Evolutionary conservation across 2,329 filamentous ascomycete genomes (phyloP).

Genomic region (Apiospora hydei): DNA sequence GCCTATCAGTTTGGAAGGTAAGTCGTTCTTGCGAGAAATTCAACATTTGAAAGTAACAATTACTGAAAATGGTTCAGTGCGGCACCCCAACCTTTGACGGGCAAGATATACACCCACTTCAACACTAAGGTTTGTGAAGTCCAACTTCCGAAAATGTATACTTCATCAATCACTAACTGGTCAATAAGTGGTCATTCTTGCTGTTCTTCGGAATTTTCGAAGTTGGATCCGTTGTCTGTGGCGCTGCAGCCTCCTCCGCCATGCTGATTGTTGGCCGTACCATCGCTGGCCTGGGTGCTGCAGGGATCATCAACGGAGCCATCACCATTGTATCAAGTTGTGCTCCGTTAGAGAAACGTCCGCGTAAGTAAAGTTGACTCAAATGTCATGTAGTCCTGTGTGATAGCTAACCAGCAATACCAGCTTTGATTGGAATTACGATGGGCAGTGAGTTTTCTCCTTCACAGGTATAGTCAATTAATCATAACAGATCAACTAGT

Average conservation of each 20-base stretch:
- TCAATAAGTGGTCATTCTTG: constrained; percentile 30
- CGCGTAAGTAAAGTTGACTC: constrained; percentile 29
- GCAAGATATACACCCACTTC: constrained; percentile 47
- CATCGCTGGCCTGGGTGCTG: constrained; percentile 44
- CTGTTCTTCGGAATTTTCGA: constrained; percentile 44
- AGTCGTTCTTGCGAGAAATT: no score
- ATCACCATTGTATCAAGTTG: constrained; percentile 35
- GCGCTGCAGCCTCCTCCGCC: constrained; percentile 39
- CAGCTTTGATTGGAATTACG: constrained; percentile 32
- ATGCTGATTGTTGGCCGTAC: constrained; percentile 46
- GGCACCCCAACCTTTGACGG: constrained; percentile 46
- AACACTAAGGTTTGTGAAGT: constrained; percentile 43
- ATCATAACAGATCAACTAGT: no score
- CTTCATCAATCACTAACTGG: neutral
- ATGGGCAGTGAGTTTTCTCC: constrained; percentile 37
- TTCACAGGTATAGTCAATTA: no score
- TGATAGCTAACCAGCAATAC: neutral
- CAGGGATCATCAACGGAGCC: constrained; percentile 39
- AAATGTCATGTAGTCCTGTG: neutral
- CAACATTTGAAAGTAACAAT: no score
- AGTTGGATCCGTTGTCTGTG: constrained; percentile 47
- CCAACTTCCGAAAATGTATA: no score
- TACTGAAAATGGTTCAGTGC: constrained; percentile 45
- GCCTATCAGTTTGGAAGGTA: constrained; percentile 41
- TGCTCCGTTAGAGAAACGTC: constrained; percentile 31